Conservation (phyloP, 202 grass and related monocot species). For the Panicum virgatum region DNA sequence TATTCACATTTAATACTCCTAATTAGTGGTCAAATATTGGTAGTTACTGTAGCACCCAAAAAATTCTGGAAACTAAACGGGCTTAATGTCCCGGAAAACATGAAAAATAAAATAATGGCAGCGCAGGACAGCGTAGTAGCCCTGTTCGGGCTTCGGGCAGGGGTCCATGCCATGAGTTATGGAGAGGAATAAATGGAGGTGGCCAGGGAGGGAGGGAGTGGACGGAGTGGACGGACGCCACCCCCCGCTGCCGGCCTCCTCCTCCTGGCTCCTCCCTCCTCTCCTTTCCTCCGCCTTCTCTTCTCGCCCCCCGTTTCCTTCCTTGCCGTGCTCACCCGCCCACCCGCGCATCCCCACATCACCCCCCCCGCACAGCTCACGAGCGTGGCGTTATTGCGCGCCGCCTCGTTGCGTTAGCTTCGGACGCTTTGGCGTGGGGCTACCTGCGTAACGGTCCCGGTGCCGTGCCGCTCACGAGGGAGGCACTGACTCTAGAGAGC, state of each 20-base stretch:
- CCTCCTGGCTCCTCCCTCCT: too few relatives aligned
- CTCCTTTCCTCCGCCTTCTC: not conserved
- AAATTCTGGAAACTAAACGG: too few relatives aligned
- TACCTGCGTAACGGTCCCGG: not conserved
- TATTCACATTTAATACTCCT: too few relatives aligned
- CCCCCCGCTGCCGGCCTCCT: not conserved
- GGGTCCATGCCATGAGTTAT: conserved; percentile 20
- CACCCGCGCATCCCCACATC: not conserved
- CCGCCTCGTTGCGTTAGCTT: not conserved
- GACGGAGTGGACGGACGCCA: too few relatives aligned
- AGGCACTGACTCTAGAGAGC: not conserved
- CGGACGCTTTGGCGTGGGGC: not conserved
- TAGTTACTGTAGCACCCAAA: too few relatives aligned
- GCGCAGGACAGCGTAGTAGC: too few relatives aligned
- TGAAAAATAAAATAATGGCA: not conserved
- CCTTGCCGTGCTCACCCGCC: not conserved
- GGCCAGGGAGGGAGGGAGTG: not conserved
- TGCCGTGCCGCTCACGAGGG: not conserved
- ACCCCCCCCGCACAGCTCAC: not conserved
- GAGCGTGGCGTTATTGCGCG: conserved; percentile 4
- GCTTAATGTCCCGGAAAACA: not conserved
- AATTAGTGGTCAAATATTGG: too few relatives aligned
- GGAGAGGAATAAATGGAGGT: conserved; percentile 47
- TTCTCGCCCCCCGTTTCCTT: not conserved
- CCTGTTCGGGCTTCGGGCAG: not conserved